These are phyloP conservation scores for Hypholoma sublateritium DNA, from an alignment of 768 basidiomycete genomes.

Conservation along the genomic window DNA sequence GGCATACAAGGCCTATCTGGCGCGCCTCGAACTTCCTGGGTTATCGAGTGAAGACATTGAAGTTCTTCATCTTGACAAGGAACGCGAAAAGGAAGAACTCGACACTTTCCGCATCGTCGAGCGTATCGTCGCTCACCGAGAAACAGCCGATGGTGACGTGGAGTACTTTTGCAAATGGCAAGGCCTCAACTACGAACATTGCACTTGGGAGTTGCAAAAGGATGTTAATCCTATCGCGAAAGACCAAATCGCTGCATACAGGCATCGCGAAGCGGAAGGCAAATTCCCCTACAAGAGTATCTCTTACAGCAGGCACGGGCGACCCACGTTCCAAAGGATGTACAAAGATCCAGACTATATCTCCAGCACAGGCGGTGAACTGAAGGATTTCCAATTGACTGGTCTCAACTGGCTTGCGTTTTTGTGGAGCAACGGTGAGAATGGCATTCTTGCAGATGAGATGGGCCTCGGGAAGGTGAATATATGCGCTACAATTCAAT, in stretches of 20 bases:
- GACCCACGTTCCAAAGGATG: conserved; percentile 84
- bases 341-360: conserved; percentile 88
- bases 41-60: conserved; percentile 88
- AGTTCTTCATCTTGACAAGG: conserved; percentile 84
- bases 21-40: conserved; percentile 59
- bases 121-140: conserved; percentile 80
- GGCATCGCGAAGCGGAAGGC: conserved; percentile 70
- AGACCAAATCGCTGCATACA: conserved; percentile 77
- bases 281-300: conserved; percentile 86
- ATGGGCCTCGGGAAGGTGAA: conserved; percentile 97
- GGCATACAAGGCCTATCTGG: conserved; percentile 73
- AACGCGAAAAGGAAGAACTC: conserved; percentile 87
- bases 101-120: conserved; percentile 92
- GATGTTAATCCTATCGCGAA: conserved; percentile 80
- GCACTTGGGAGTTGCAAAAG: conserved; percentile 90
- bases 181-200: conserved; percentile 88
- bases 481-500: conserved; percentile 1
- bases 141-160: conserved; percentile 53
- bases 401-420: conserved; percentile 99
- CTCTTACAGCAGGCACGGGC: conserved; percentile 58
- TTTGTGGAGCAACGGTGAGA: conserved; percentile 91
- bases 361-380: conserved; percentile 67
- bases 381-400: conserved; percentile 98
- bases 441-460: conserved; percentile 97
- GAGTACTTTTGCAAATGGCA: conserved; percentile 99